A percentile compares a stretch with the other conserved stretches of the same genome.
These are phyloP conservation scores for Cylindrotheca closterium DNA, from an alignment of 108 stramenopile species.

Conservation along the genomic window DNA sequence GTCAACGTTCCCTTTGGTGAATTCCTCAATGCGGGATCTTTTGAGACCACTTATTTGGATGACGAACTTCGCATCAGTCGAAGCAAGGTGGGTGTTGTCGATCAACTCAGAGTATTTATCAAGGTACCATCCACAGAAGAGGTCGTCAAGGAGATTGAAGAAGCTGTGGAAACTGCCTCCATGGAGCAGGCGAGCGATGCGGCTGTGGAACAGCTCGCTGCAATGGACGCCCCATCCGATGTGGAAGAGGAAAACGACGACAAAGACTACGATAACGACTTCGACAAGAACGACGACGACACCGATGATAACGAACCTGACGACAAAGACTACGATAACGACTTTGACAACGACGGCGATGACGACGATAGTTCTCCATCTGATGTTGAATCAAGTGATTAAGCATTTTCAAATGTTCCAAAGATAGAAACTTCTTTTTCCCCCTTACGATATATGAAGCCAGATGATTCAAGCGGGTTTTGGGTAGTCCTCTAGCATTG, in stretches of 20 bases:
- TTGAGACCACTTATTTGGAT: conserved; percentile 79
- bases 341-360: not conserved
- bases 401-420: too few relatives aligned
- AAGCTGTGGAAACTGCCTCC: not conserved
- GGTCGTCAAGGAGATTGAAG: conserved; percentile 32
- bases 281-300: not conserved
- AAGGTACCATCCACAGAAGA: conserved; percentile 32
- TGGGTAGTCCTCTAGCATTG: too few relatives aligned
- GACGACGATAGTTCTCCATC: not conserved
- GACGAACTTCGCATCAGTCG: conserved; percentile 68
- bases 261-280: not conserved
- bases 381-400: not conserved
- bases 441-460: too few relatives aligned
- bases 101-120: conserved; percentile 73
- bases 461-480: too few relatives aligned
- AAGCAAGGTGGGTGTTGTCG: conserved; percentile 52
- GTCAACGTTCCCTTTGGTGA: conserved; percentile 64
- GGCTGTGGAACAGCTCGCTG: conserved; percentile 6
- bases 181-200: not conserved
- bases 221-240: conserved; percentile 3
- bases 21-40: conserved; percentile 56
- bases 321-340: not conserved
- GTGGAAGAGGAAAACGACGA: not conserved
- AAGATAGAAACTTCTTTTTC: too few relatives aligned
- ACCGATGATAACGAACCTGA: not conserved